phyloP scores from a whole-genome alignment of 495 filamentous ascomycete genomes.

The Delitschia confertaspora region DNA sequence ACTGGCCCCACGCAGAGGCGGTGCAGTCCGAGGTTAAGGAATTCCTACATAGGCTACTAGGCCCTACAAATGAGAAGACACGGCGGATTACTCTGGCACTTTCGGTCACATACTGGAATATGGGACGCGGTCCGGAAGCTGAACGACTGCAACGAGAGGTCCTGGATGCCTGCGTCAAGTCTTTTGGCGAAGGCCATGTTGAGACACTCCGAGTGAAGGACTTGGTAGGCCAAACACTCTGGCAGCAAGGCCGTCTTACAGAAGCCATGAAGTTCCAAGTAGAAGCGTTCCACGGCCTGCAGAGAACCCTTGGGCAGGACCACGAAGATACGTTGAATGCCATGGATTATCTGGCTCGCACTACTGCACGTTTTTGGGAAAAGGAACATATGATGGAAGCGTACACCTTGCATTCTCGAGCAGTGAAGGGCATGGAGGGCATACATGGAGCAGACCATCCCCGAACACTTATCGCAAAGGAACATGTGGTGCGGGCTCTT shows the following conservation, averaged over 20 bases:
- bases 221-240: constrained; percentile 17
- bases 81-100: constrained; percentile 22
- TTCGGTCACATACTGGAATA: constrained; percentile 23
- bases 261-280: constrained; percentile 30
- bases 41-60: constrained; percentile 14
- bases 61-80: constrained; percentile 19
- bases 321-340: constrained; percentile 31
- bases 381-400: constrained; percentile 20
- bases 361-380: constrained; percentile 20
- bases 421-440: constrained; percentile 31
- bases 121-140: constrained; percentile 1
- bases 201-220: constrained; percentile 30
- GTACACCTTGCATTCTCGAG: constrained; percentile 20
- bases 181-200: constrained; percentile 22
- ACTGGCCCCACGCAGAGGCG: constrained; percentile 27
- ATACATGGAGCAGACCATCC: constrained; percentile 30
- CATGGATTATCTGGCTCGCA: constrained; percentile 25
- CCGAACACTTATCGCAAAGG: constrained; percentile 30
- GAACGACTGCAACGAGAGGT: background rate
- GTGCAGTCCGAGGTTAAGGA: constrained; percentile 27
- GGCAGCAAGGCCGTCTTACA: constrained; percentile 27
- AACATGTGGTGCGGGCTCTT: constrained; percentile 14
- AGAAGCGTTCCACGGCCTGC: constrained; percentile 25
- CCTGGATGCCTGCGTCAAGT: constrained; percentile 19
- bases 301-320: constrained; percentile 15